These are phyloP conservation scores for Rhizopogon vulgaris DNA, from an alignment of 768 basidiomycete genomes.

Conservation along the genomic window DNA sequence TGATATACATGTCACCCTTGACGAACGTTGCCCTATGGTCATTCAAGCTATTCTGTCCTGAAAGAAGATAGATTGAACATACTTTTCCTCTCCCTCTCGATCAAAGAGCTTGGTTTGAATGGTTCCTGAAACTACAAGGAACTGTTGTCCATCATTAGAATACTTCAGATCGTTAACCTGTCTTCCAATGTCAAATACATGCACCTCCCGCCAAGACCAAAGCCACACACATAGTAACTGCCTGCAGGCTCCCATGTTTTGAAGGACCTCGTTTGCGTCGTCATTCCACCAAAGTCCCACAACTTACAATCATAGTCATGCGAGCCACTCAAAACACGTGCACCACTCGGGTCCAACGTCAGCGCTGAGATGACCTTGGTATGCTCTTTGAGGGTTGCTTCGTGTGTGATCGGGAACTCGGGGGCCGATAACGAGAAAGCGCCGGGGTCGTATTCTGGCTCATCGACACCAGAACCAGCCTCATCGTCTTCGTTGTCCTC, in stretches of 20 bases:
- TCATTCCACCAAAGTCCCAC: slow-evolving; percentile 99
- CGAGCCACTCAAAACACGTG: slow-evolving; percentile 83
- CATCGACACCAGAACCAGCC: slow-evolving; percentile 20
- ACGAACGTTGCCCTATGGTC: slow-evolving; percentile 66
- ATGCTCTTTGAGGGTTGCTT: slow-evolving; percentile 90
- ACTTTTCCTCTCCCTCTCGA: slow-evolving; percentile 92
- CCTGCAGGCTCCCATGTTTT: slow-evolving; percentile 94
- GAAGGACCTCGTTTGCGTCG: slow-evolving; percentile 84
- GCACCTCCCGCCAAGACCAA: neutral
- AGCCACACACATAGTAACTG: slow-evolving; percentile 70
- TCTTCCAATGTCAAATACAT: neutral
- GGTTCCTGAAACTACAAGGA: slow-evolving; percentile 86
- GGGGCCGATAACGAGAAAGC: slow-evolving; percentile 33
- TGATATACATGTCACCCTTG: slow-evolving; percentile 97
- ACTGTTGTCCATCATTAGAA: slow-evolving; percentile 79
- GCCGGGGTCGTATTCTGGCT: slow-evolving; percentile 54
- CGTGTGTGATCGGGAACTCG: slow-evolving; percentile 84
- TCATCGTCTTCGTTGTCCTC: slow-evolving; percentile 18
- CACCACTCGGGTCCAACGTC: slow-evolving; percentile 89
- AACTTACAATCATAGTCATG: slow-evolving; percentile 98
- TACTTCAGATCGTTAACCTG: slow-evolving; percentile 91
- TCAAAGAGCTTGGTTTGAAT: slow-evolving; percentile 85
- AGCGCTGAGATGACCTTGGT: slow-evolving; percentile 93
- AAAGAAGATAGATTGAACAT: slow-evolving; percentile 28
- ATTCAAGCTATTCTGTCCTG: slow-evolving; percentile 39